Evolutionary conservation across 2,329 filamentous ascomycete genomes (phyloP), one percentile per base, ranked within the genome.

Genomic region (Aspergillus novoparasiticus): DNA sequence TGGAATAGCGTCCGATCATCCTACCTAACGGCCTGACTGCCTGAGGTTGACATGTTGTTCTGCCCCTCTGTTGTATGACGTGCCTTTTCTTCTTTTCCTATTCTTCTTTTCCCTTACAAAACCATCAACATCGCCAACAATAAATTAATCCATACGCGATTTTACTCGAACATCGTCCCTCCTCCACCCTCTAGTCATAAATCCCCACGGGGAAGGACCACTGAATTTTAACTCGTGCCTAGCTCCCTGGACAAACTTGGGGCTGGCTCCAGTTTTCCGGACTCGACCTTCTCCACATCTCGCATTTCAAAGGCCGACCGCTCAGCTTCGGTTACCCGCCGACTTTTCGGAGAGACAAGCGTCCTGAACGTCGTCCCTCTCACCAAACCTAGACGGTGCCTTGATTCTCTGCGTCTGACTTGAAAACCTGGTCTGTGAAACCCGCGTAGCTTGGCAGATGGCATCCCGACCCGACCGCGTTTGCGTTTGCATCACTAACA

Each of bases 221-320:
- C 39, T 54, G 16, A 26, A 39, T 64, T 60, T 55, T 58, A 61
- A 60, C 58, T 61, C 50, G 34, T 26, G 19, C n/a, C 45, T 60
- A 61, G 64, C 41, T 58, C 55, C 57, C 50, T 60, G 50, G 57
- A 41, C 32, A 62, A 64, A 55, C 59, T 30, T 51, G 55, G 59
- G 56, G 50, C 56, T 23, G 43, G 51, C 53, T 62, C 62, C 61
- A 63, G 57, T 54, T 59, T 45, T 57, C 60, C 51, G 45, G 39
- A 57, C 45, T 64, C n/a, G 34, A 48, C n/a, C 23, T 60, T 61
- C 62, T 66, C 60, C 64, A 64, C 62, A 55, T 60, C 51, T 59
- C 62, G 53, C n/a, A 57, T 45, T 45, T 64, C 64, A 66, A 63
- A 65, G 45, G 58, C 61, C 63, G 63, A 65, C 63, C 64, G 63